These are phyloP conservation scores for Mortierella sp. DNA, from an alignment of 371 early-diverging fungal species.

Conservation along the genomic window DNA sequence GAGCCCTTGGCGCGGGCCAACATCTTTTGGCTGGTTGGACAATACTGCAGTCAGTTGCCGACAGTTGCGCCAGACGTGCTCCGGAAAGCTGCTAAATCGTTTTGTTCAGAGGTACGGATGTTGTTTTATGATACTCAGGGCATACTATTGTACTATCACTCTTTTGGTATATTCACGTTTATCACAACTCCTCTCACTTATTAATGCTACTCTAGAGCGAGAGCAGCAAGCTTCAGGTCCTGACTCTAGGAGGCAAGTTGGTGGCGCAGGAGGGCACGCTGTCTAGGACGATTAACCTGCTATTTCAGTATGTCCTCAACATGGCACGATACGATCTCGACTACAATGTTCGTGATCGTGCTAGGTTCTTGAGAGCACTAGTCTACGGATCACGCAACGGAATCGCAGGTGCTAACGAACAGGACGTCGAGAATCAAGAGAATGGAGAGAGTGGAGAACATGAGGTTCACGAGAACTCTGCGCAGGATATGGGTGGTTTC, in stretches of 20 bases:
- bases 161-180: neutral
- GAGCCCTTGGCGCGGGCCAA: slow-evolving; percentile 74
- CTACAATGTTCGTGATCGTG: slow-evolving; percentile 93
- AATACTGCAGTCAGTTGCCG: slow-evolving; percentile 68
- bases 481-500: slow-evolving; percentile 38
- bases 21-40: slow-evolving; percentile 89
- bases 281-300: slow-evolving; percentile 58
- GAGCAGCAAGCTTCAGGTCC: slow-evolving; percentile 80
- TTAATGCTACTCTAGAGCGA: slow-evolving; percentile 59
- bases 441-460: slow-evolving; percentile 6
- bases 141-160: neutral
- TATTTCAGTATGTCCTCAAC: slow-evolving; percentile 81
- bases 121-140: neutral
- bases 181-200: neutral
- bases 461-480: neutral
- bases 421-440: slow-evolving; percentile 12
- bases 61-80: slow-evolving; percentile 86
- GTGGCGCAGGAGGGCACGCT: slow-evolving; percentile 59
- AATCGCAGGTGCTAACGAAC: slow-evolving; percentile 10
- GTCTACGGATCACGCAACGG: slow-evolving; percentile 60
- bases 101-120: slow-evolving; percentile 69
- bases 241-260: slow-evolving; percentile 84
- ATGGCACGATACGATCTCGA: slow-evolving; percentile 90
- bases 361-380: slow-evolving; percentile 82
- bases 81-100: slow-evolving; percentile 79